Conservation (phyloP, 768 basidiomycete genomes). For the Panaeolus papilionaceus region DNA sequence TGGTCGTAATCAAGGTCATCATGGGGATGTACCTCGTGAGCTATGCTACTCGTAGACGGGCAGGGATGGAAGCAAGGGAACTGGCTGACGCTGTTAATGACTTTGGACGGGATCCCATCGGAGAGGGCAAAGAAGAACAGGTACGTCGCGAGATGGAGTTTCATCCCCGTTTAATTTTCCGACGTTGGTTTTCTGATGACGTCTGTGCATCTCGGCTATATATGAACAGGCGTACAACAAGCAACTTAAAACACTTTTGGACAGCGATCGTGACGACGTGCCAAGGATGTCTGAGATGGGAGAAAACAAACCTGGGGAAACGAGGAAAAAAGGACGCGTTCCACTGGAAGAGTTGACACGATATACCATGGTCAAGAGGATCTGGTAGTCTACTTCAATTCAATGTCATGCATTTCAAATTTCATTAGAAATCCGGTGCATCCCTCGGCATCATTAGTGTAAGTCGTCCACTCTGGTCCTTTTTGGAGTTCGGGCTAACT, state of each 20-base stretch:
- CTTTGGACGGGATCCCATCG: slow-evolving; percentile 90
- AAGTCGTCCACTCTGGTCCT: background rate
- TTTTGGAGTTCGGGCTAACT: background rate
- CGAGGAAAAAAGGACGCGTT: slow-evolving; percentile 63
- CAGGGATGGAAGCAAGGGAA: slow-evolving; percentile 80
- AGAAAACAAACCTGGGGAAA: slow-evolving; percentile 52
- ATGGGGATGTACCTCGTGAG: slow-evolving; percentile 87
- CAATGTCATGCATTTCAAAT: background rate
- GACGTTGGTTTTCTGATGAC: background rate
- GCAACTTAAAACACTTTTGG: slow-evolving; percentile 75
- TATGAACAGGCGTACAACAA: slow-evolving; percentile 75
- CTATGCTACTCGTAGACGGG: slow-evolving; percentile 77
- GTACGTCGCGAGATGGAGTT: slow-evolving; percentile 42
- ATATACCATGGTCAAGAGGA: slow-evolving; percentile 96
- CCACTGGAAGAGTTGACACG: slow-evolving; percentile 89
- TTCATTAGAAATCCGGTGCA: background rate
- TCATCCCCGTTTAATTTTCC: background rate
- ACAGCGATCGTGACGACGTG: slow-evolving; percentile 74
- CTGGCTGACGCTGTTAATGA: slow-evolving; percentile 82
- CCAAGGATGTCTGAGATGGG: slow-evolving; percentile 74
- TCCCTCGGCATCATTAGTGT: background rate
- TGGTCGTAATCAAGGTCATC: slow-evolving; percentile 90
- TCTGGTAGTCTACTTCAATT: slow-evolving; percentile 54
- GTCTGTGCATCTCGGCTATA: slow-evolving; percentile 11
- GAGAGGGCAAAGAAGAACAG: slow-evolving; percentile 87